phyloP scores from a whole-genome alignment of 1,284 basidiomycete species.

The Volvariella surrecta region DNA sequence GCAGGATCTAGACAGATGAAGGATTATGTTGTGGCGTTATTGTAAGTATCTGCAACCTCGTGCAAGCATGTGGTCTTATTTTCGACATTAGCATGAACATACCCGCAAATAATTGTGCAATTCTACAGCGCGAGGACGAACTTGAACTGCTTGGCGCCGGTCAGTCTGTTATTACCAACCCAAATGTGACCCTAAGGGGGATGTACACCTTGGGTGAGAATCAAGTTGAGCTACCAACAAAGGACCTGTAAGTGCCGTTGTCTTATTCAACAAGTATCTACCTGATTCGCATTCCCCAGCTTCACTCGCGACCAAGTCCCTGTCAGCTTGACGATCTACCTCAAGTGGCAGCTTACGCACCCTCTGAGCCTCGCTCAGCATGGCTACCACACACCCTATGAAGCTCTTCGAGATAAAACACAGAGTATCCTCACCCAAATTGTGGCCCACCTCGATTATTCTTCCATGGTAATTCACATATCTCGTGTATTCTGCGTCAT shows the following conservation, averaged over 20 bases:
- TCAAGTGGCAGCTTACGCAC: constrained; percentile 75
- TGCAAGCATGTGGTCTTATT: constrained; percentile 4
- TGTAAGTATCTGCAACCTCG: constrained; percentile 34
- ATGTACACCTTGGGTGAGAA: constrained; percentile 73
- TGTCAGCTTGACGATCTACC: constrained; percentile 71
- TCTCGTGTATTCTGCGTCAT: constrained; percentile 45
- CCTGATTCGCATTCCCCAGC: constrained; percentile 24
- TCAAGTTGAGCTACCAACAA: constrained; percentile 77
- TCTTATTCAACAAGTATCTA: neutral
- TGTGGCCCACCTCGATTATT: constrained; percentile 56
- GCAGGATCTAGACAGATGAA: too few species aligned
- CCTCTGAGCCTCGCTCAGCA: constrained; percentile 73
- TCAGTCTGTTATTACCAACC: constrained; percentile 75
- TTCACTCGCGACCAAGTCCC: constrained; percentile 80
- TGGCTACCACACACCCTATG: constrained; percentile 75
- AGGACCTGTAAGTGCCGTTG: constrained; percentile 58
- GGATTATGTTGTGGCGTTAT: constrained; percentile 68
- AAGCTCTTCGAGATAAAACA: constrained; percentile 73
- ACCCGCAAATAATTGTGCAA: constrained; percentile 77
- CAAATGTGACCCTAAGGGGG: constrained; percentile 70
- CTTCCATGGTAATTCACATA: constrained; percentile 25
- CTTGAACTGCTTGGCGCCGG: constrained; percentile 68
- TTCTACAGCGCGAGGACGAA: constrained; percentile 73
- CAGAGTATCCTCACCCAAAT: constrained; percentile 80
- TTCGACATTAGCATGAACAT: constrained; percentile 52